Conservation (phyloP, 148 eudicot species). For the Silene uniflora region DNA sequence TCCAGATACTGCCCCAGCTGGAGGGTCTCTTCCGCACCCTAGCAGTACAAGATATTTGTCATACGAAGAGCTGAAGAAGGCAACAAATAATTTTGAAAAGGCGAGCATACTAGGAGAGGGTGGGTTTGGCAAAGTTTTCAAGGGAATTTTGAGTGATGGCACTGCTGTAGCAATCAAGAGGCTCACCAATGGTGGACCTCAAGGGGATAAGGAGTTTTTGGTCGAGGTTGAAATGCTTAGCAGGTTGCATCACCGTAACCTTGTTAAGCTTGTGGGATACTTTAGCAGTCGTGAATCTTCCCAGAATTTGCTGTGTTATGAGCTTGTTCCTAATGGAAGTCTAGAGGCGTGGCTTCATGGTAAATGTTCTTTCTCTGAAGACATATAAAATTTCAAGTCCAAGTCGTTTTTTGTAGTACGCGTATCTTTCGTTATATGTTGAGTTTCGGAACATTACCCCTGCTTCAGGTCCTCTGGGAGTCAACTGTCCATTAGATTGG, state of each 20-base stretch:
- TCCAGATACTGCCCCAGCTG: slow-evolving; percentile 46
- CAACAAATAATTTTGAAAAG: slow-evolving; percentile 81
- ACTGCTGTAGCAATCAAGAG: slow-evolving; percentile 92
- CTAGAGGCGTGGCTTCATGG: slow-evolving; percentile 97
- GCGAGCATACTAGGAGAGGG: slow-evolving; percentile 90
- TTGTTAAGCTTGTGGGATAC: slow-evolving; percentile 93
- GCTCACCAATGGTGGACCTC: slow-evolving; percentile 85
- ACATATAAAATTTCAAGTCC: not conserved
- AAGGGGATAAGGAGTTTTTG: slow-evolving; percentile 86
- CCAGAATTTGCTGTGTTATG: slow-evolving; percentile 85
- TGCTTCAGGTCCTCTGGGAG: slow-evolving; percentile 70
- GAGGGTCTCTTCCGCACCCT: slow-evolving; percentile 78
- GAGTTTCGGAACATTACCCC: not conserved
- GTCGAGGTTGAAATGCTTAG: slow-evolving; percentile 99
- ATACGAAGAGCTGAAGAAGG: slow-evolving; percentile 85
- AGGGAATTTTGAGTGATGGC: slow-evolving; percentile 83
- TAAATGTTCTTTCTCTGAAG: slow-evolving; percentile 28
- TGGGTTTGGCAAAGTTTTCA: slow-evolving; percentile 89
- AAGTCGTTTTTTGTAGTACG: not conserved
- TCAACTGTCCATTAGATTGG: slow-evolving; percentile 91
- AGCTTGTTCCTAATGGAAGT: slow-evolving; percentile 95
- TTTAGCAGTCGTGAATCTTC: slow-evolving; percentile 75
- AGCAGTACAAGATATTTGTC: slow-evolving; percentile 80
- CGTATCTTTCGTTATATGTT: not conserved
- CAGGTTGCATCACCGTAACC: slow-evolving; percentile 92